Percentiles rank a stretch among this genome's conserved stretches.
Conservation (phyloP, 2,329 filamentous ascomycete genomes). For the Talaromyces amestolkiae region DNA sequence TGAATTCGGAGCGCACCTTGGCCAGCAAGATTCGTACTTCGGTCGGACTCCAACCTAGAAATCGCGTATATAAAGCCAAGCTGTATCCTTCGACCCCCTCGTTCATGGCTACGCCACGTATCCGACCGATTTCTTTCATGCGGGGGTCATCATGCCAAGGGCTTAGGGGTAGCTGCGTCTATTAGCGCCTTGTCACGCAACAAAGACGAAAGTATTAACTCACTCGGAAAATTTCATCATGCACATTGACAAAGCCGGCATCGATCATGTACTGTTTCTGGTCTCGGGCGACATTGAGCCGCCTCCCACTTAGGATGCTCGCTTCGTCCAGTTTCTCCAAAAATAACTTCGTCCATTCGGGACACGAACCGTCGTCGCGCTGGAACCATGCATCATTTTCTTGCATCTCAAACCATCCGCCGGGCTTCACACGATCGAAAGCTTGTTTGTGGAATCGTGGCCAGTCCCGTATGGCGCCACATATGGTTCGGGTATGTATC, state of each 20-base stretch:
- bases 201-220: background rate
- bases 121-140: slow-evolving; percentile 49
- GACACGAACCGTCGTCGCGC: slow-evolving; percentile 39
- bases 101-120: slow-evolving; percentile 43
- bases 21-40: slow-evolving; percentile 45
- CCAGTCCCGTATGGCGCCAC: slow-evolving; percentile 23
- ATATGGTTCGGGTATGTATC: slow-evolving; percentile 25
- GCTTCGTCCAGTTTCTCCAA: slow-evolving; percentile 40
- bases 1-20: slow-evolving; percentile 28
- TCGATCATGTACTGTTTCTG: slow-evolving; percentile 41
- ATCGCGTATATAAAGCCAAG: slow-evolving; percentile 42
- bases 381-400: slow-evolving; percentile 46
- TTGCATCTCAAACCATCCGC: slow-evolving; percentile 51
- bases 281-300: slow-evolving; percentile 32
- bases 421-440: slow-evolving; percentile 41
- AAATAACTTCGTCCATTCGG: slow-evolving; percentile 28
- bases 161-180: slow-evolving; percentile 30
- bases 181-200: slow-evolving; percentile 29
- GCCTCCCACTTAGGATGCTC: slow-evolving; percentile 19
- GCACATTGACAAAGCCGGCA: slow-evolving; percentile 46
- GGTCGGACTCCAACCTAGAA: slow-evolving; percentile 42
- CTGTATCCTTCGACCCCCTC: slow-evolving; percentile 45
- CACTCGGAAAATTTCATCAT: slow-evolving; percentile 29
- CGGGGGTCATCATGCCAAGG: slow-evolving; percentile 49
- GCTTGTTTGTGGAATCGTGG: slow-evolving; percentile 21